A percentile compares a stretch with the other conserved stretches of the same genome.
Conservation (phyloP, 2,329 filamentous ascomycete species). For the Apiospora rasikravindrae region DNA sequence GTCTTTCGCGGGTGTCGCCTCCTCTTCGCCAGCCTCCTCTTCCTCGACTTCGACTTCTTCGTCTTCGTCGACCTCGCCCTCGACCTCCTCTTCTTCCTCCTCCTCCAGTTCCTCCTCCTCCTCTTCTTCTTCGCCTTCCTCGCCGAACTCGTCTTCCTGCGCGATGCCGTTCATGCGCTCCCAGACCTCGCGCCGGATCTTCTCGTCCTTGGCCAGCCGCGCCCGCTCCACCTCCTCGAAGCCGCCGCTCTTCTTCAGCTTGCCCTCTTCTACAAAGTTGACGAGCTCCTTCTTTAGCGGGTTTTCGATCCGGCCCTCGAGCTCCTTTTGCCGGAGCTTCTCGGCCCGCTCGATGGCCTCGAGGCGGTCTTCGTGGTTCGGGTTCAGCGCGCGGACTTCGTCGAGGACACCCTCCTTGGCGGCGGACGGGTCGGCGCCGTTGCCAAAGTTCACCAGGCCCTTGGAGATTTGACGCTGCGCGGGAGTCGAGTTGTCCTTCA, state of each 20-base stretch:
- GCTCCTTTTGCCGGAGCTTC: constrained; percentile 85
- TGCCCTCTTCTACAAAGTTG: constrained; percentile 85
- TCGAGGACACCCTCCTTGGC: constrained; percentile 92
- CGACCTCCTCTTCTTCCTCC: not conserved
- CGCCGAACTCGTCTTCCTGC: constrained; percentile 28
- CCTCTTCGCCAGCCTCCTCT: not conserved
- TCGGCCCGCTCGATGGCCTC: constrained; percentile 98
- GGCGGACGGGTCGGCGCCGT: constrained; percentile 70
- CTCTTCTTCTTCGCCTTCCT: not conserved
- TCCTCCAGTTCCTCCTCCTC: not conserved
- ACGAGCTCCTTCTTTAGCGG: constrained; percentile 84
- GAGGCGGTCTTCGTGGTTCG: constrained; percentile 90
- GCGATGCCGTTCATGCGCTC: constrained; percentile 66
- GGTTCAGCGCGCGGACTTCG: constrained; percentile 90
- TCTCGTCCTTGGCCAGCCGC: constrained; percentile 84
- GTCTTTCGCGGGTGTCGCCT: not conserved
- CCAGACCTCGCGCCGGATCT: constrained; percentile 80
- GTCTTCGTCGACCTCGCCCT: constrained; percentile 2
- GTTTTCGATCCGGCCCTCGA: constrained; percentile 77
- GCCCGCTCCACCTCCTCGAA: constrained; percentile 92
- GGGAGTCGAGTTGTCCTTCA: constrained; percentile 73
- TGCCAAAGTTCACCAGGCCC: constrained; percentile 59
- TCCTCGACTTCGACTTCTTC: not conserved
- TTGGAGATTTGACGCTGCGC: constrained; percentile 56
- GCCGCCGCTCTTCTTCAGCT: constrained; percentile 93